Percentiles rank a stretch among this genome's conserved stretches.
Conservation (phyloP, 768 basidiomycete genomes). For the Tricholoma sp. region DNA sequence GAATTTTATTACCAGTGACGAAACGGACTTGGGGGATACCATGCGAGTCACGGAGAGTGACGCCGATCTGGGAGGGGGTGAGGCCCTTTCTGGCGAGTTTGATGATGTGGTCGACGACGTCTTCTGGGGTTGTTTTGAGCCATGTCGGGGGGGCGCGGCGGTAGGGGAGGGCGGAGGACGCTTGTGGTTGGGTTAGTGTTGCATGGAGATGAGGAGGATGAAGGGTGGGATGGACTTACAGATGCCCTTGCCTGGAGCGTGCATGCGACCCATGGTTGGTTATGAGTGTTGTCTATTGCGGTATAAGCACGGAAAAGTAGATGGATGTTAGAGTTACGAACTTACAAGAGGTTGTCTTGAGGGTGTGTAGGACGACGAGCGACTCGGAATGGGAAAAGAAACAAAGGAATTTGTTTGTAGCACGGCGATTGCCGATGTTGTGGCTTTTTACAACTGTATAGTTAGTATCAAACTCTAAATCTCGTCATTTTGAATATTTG, state of each 20-base stretch:
- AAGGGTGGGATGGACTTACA: constrained; percentile 49
- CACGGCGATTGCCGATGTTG: too few species aligned
- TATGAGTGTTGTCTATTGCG: constrained; percentile 17
- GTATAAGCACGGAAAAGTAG: too few species aligned
- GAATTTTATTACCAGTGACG: constrained; percentile 99
- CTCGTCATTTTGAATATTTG: too few species aligned
- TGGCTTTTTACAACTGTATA: too few species aligned
- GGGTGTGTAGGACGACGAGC: too few species aligned
- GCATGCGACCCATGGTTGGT: constrained; percentile 91
- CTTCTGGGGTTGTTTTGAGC: constrained; percentile 95
- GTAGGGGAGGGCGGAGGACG: constrained; percentile 97
- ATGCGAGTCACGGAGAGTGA: constrained; percentile 95
- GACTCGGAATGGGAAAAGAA: too few species aligned
- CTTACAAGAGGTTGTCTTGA: neutral
- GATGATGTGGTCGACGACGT: constrained; percentile 93
- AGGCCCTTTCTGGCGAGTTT: constrained; percentile 98
- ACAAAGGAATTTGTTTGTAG: too few species aligned
- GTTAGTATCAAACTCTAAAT: too few species aligned
- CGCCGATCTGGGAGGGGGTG: constrained; percentile 97
- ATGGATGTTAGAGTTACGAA: too few species aligned
- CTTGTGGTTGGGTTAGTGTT: constrained; percentile 17
- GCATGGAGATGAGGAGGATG: neutral
- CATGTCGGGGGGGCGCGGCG: constrained; percentile 90
- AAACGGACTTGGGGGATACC: constrained; percentile 98
- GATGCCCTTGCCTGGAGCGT: constrained; percentile 99